These are phyloP conservation scores for Cymbopogon flexuosus DNA, from an alignment of 202 grass and related monocot species.

Conservation along the genomic window DNA sequence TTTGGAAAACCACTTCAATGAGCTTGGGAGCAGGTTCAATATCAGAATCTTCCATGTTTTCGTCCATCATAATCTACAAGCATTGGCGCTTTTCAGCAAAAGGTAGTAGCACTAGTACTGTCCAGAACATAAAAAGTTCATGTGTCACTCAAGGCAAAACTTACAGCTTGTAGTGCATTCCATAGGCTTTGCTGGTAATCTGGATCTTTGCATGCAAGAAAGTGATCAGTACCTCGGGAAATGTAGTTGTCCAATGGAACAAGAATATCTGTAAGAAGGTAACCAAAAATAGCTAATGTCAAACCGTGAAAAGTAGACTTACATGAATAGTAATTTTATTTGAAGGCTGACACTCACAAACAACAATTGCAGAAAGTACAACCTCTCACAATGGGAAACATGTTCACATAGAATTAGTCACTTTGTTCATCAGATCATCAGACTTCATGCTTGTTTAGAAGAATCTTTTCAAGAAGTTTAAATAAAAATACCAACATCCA, in stretches of 20 bases:
- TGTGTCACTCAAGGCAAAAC: neutral
- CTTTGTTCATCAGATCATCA: neutral
- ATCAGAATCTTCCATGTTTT: constrained; percentile 84
- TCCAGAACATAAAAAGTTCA: neutral
- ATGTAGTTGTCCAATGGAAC: constrained; percentile 88
- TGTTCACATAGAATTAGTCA: neutral
- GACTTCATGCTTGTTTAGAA: neutral
- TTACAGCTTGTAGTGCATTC: constrained; percentile 67
- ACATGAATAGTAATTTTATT: constrained; percentile 1
- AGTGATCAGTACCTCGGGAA: constrained; percentile 70
- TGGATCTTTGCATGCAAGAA: constrained; percentile 75
- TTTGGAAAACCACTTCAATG: constrained; percentile 86
- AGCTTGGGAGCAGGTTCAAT: constrained; percentile 87
- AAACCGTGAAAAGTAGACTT: neutral
- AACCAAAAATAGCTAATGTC: neutral
- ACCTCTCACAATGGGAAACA: neutral
- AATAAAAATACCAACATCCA: neutral
- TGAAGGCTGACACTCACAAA: neutral
- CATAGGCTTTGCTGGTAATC: constrained; percentile 89
- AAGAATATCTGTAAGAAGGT: constrained; percentile 62
- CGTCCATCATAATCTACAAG: constrained; percentile 72
- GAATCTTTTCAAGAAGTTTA: neutral
- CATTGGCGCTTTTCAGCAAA: constrained; percentile 18
- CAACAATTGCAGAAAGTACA: neutral
- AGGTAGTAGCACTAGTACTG: neutral